Conservation (phyloP, 2,329 filamentous ascomycete genomes). For the Cladophialophora carrionii region DNA sequence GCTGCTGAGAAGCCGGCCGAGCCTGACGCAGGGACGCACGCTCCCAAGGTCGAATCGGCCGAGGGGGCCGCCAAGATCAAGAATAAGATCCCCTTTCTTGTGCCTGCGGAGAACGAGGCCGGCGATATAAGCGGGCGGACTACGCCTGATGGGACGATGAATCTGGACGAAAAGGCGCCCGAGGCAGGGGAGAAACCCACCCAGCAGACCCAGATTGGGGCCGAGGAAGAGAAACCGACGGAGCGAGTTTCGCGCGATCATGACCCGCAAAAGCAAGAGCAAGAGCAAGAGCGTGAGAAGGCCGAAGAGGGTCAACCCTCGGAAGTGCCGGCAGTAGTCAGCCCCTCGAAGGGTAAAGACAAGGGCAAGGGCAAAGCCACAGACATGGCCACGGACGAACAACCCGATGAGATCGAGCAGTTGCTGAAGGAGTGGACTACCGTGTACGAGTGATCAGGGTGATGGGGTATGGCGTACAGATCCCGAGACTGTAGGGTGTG, state of each 20-base stretch:
- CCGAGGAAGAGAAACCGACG: not conserved
- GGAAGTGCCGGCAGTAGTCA: not conserved
- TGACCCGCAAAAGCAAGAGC: not conserved
- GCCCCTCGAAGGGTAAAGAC: not conserved
- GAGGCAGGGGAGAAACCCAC: not conserved
- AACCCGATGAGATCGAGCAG: slow-evolving; percentile 12
- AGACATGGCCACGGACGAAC: not conserved
- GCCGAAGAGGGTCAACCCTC: not conserved
- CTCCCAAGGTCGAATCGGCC: not conserved
- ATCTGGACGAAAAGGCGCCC: not conserved
- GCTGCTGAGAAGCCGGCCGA: not conserved
- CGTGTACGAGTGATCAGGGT: not conserved
- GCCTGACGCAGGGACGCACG: not conserved
- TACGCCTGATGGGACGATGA: not conserved
- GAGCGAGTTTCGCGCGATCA: not conserved
- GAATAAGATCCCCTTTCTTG: slow-evolving; percentile 2
- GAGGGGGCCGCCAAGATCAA: not conserved
- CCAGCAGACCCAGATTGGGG: not conserved
- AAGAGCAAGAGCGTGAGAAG: not conserved
- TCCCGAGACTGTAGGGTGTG: not conserved
- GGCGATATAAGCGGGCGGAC: not conserved
- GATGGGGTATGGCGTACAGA: not conserved
- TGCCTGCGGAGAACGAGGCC: not conserved
- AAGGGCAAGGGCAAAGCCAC: slow-evolving; percentile 1
- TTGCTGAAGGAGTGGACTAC: slow-evolving; percentile 22